Evolutionary conservation across 2,329 filamentous ascomycete species (phyloP), one percentile per base, ranked within the genome.

Genomic region (Monascus ruber): DNA sequence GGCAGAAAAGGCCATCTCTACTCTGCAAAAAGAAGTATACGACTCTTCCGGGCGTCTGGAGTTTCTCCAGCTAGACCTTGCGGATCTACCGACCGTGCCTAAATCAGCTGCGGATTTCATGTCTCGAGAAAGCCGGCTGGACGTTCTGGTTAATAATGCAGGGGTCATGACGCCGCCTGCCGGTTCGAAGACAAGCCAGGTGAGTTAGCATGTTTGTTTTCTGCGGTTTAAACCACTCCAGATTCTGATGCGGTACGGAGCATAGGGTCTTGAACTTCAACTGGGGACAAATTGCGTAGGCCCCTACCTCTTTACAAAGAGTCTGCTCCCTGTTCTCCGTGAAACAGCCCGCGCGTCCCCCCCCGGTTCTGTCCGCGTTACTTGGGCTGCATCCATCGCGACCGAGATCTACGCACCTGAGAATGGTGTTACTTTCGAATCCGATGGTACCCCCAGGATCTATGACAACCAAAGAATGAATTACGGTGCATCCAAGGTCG

Each of bases 1-100:
- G 44, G 71, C 62, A 8, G 52, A 55, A 2, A 43, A 52, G 1
- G 71, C 71, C 31, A 71, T 78, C 34, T 51, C 57, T 4, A 43
- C 54, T 4, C 69, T 77, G 46, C 57, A 64, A 40, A 39, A 54
- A 25, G 45, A 52, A 3, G 35, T 49, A 27, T 62, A 67, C 1
- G 45, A 49, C 28, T 68, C 57, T 2, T 56, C 53, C 3, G 69
- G 70, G 29, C 52, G 48, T 0, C 45, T 74, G 7, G 59, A 59
- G 29, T 70, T 68, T 39, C 51, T 74, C 10, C 48, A 58, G n/a
- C 54, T 76, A 4, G 71, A 76, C 58, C 54, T 65, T 48, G 45
- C 41, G 39, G 46, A 50, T 24, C 45, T 51, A 2, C 24, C 39
- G 5, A 33, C 37, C n/a, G 44, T 51, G 28, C 40, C 41, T 24